Base-by-base conservation (phyloP, 2,329 filamentous ascomycete genomes). In the Diaporthe sp. region DNA sequence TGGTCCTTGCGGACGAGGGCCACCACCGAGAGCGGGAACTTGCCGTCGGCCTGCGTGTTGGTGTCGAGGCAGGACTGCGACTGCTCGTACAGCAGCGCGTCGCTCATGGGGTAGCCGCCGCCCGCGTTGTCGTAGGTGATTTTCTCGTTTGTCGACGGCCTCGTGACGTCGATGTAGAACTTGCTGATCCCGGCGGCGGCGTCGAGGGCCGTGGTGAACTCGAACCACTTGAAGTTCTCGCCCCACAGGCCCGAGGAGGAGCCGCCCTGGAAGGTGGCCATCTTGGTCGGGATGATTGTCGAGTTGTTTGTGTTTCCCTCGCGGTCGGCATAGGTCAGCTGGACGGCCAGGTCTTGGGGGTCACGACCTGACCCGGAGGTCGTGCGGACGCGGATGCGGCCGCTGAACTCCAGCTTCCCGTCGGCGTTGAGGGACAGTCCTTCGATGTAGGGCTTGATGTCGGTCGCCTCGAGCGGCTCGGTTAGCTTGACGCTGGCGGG, bases 371-470 rank as follows among this genome's bases (percentile, higher is more conserved):
- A 77, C 22, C 58, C 68, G 3, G 76, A 73, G 4, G 77, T 61
- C 15, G 73, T 77, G 31, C 77, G 73, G 3, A 83, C 46, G 13
- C 83, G 80, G 46, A 84, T 75, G 1, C 79, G 76, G 1, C 83
- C 83, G 0, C 44, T 72, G 28, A 83, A 80, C 1, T 76, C 70
- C 0, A 84, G 71, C 10, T 76, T 76, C 5, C 81, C 79, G 12
- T 78, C 78, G 57, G 74, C 55, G 65, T 82, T 81, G 25, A 84
- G 76, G 15, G 78, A 80, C 6, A 84, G 42, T 8, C 65, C 65
- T 0, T 44, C 73, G 22, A 83, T 79, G 37, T 84, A 83, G 2
- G 83, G 83, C 55, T 83, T 84, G 51, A 84, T 73, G 3, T 82
- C 80, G 19, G 82, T 79, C 0, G 80, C 76, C 22, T 81, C 77